Evolutionary conservation across 371 early-diverging fungal genomes (phyloP).

Genomic region (Conidiobolus coronatus): DNA sequence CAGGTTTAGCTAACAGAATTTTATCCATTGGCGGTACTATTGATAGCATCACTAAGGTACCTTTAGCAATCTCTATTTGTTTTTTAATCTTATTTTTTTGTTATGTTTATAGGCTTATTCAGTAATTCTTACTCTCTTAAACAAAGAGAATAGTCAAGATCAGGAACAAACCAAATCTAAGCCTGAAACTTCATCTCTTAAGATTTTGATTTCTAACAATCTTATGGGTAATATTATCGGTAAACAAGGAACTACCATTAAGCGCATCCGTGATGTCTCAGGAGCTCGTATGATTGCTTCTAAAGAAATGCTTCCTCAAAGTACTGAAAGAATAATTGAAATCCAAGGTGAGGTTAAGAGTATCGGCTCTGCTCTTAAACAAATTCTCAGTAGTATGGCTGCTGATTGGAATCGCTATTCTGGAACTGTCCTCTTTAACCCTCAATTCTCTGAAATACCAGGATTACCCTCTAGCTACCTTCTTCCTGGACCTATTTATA

Average conservation of each 20-base stretch:
- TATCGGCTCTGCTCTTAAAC: slow-evolving; percentile 47
- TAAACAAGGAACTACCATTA: slow-evolving; percentile 62
- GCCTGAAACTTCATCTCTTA: slow-evolving; percentile 21
- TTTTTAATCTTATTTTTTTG: too few relatives aligned
- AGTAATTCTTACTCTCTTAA: too few relatives aligned
- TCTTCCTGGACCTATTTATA: neutral
- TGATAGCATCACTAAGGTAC: slow-evolving; percentile 18
- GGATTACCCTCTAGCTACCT: neutral
- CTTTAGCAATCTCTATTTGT: too few relatives aligned
- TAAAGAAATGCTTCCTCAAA: slow-evolving; percentile 63
- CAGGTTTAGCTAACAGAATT: slow-evolving; percentile 46
- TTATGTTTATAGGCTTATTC: too few relatives aligned
- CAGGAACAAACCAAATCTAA: neutral
- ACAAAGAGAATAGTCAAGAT: neutral
- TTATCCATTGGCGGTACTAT: slow-evolving; percentile 47
- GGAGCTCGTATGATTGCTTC: slow-evolving; percentile 60
- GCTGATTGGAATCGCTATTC: slow-evolving; percentile 42
- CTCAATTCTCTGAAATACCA: slow-evolving; percentile 10
- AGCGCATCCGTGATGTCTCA: slow-evolving; percentile 61
- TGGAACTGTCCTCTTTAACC: slow-evolving; percentile 42
- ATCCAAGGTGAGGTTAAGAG: slow-evolving; percentile 45
- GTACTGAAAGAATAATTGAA: slow-evolving; percentile 67
- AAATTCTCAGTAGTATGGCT: slow-evolving; percentile 44
- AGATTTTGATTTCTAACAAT: slow-evolving; percentile 58
- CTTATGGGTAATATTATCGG: slow-evolving; percentile 76